phyloP scores from a whole-genome alignment of 208 protist species.

The Phytomonas sp. region DNA sequence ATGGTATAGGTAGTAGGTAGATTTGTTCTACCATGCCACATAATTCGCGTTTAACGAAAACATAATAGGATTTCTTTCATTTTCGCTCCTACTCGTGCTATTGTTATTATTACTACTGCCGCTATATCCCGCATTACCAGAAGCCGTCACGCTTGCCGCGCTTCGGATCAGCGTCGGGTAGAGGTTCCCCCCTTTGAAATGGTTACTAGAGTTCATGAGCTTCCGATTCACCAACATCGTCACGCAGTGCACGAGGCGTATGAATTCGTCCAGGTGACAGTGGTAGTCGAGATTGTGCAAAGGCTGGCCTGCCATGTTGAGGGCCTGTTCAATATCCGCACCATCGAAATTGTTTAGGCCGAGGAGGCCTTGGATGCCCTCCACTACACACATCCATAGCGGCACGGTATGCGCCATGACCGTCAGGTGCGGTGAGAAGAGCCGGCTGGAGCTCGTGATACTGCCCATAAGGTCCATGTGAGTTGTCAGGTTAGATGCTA shows the following conservation, averaged over 20 bases:
- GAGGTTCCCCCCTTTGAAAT: background rate
- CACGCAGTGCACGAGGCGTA: slow-evolving; percentile 20
- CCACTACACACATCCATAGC: slow-evolving; percentile 33
- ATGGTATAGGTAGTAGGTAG: background rate
- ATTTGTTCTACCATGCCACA: background rate
- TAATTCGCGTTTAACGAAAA: background rate
- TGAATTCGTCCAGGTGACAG: slow-evolving; percentile 24
- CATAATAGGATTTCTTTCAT: background rate
- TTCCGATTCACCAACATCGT: slow-evolving; percentile 17
- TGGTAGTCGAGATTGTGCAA: slow-evolving; percentile 16
- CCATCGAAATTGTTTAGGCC: slow-evolving; percentile 33
- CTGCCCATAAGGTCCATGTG: slow-evolving; percentile 1
- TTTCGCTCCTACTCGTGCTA: background rate
- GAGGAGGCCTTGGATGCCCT: slow-evolving; percentile 38
- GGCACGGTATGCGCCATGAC: slow-evolving; percentile 20
- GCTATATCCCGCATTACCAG: slow-evolving; percentile 5
- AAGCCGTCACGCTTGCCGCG: slow-evolving; percentile 10
- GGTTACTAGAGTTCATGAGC: slow-evolving; percentile 9
- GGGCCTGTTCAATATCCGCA: slow-evolving; percentile 24
- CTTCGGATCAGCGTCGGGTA: slow-evolving; percentile 15
- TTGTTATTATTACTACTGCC: slow-evolving; percentile 2
- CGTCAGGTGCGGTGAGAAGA: slow-evolving; percentile 3
- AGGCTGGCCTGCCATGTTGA: slow-evolving; percentile 27
- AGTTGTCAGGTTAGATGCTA: background rate
- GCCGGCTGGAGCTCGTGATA: background rate